Base-by-base conservation (phyloP, 176 grass and related monocot species). In the Oryza officinalis region DNA sequence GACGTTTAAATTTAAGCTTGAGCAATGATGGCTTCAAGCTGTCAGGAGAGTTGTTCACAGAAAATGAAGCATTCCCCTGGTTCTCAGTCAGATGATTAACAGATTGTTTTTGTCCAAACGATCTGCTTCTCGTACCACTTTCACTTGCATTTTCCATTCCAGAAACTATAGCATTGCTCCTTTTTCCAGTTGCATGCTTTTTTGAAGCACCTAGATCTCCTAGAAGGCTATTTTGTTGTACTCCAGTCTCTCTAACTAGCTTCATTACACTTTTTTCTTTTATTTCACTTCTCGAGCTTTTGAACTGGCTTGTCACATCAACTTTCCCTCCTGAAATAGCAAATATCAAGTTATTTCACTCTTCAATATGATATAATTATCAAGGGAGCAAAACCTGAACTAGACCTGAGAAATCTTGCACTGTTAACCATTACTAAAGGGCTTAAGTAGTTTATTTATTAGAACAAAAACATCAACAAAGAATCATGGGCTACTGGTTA, bases 1-100 rank as follows among this genome's bases (percentile, higher is more conserved):
- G 93, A 30, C 92, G 94, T 85, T 99, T 99, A 86, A 99, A 99
- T 79, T 99, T 99, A 68, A 99, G 87, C 78, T 96, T 99, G 40
- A 99, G 83, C 83, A 99, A 90, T 50, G 93, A 91, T 18, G 93
- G 89, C 73, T 94, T 96, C 37, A 90, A 65, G 71, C 85, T 90
- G 46, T 84, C 91, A 63, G 91, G 82, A 85, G 92, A 89, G 66
- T 72, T 82, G 27, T 85, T 86, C 64, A 61, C 82, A 32, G 82
- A 69, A 43, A 83, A 72, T 64, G 76, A 85, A 73, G 84, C 45
- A 44, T 46, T 69, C 22, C 69, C 87, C 67, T 82, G 71, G 75
- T 83, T 90, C 68, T 83, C 79, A 0, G 35, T 77, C 32, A 78
- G 65, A 32, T 79, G 70, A 77, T 81, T 90, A 44, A 35, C 65